Evolutionary conservation across 2,329 filamentous ascomycete genomes (phyloP).

Genomic region (Alternaria dauci): DNA sequence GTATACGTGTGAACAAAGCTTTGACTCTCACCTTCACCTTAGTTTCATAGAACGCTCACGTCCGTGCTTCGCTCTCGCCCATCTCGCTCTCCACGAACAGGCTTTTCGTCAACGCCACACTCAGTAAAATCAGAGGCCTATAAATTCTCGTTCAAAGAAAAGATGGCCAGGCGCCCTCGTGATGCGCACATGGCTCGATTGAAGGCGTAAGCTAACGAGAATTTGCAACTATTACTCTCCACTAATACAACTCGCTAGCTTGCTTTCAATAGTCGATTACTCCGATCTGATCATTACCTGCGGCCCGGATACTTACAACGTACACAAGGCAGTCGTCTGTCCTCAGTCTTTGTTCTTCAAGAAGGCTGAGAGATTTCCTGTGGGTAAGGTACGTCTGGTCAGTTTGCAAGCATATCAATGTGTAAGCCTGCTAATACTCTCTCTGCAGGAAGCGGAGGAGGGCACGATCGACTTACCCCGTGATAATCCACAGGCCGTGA

Average conservation of each 20-base stretch:
- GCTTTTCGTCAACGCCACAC: no score
- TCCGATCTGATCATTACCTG: conserved; percentile 30
- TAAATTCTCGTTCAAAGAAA: no score
- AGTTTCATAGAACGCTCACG: no score
- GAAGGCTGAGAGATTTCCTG: not conserved
- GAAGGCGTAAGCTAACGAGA: not conserved
- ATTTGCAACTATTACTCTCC: not conserved
- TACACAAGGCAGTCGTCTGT: conserved; percentile 23
- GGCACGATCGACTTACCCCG: conserved; percentile 19
- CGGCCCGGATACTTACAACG: conserved; percentile 15
- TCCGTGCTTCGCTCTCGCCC: no score
- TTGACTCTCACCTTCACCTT: no score
- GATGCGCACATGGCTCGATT: no score
- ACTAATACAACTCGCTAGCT: not conserved
- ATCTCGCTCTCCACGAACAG: no score
- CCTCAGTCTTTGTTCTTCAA: not conserved
- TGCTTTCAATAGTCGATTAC: conserved; percentile 18
- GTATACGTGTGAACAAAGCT: no score
- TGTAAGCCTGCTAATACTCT: no score
- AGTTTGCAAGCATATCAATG: no score
- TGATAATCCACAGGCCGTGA: conserved; percentile 20
- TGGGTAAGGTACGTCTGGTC: conserved; percentile 1
- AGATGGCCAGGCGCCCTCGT: no score
- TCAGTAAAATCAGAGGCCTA: no score
- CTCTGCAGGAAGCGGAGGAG: conserved; percentile 19